phyloP scores from a whole-genome alignment of 352 stramenopile species.

The Thalassiosira exigua region DNA sequence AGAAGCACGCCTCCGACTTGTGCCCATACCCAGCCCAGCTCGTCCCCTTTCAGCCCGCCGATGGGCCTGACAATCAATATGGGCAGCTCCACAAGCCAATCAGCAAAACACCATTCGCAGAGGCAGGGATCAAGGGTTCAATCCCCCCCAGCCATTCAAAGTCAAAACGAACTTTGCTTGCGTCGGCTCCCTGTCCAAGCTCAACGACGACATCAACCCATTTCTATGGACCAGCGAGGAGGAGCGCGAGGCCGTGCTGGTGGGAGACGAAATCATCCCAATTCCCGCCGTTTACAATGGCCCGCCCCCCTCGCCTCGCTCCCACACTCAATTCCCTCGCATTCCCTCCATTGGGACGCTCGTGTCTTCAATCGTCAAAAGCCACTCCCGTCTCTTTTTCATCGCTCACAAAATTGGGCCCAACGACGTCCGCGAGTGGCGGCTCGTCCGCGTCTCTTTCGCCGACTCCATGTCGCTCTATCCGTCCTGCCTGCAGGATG shows the following conservation, averaged over 20 bases:
- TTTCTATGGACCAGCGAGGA: neutral
- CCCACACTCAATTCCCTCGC: too few species aligned
- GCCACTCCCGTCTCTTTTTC: constrained; percentile 26
- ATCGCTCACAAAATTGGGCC: neutral
- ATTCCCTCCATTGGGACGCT: neutral
- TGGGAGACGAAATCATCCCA: neutral
- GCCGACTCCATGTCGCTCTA: neutral
- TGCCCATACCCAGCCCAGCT: constrained; percentile 11
- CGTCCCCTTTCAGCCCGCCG: constrained; percentile 11
- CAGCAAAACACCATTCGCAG: neutral
- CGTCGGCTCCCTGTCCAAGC: too few species aligned
- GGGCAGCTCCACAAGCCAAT: constrained; percentile 20
- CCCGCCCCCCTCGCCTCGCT: too few species aligned
- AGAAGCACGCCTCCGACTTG: constrained; percentile 15
- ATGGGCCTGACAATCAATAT: constrained; percentile 18
- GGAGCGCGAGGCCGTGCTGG: neutral
- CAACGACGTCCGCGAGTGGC: constrained; percentile 9
- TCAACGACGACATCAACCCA: too few species aligned
- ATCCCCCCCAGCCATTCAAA: constrained; percentile 6
- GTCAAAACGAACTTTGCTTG: neutral
- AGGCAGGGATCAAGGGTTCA: constrained; percentile 23
- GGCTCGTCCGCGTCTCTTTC: constrained; percentile 7
- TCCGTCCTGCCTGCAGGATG: constrained; percentile 22
- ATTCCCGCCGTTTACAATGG: too few species aligned
- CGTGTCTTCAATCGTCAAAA: constrained; percentile 8